Base-by-base conservation (phyloP, 768 basidiomycete species). In the Leccinum rimulosum region DNA sequence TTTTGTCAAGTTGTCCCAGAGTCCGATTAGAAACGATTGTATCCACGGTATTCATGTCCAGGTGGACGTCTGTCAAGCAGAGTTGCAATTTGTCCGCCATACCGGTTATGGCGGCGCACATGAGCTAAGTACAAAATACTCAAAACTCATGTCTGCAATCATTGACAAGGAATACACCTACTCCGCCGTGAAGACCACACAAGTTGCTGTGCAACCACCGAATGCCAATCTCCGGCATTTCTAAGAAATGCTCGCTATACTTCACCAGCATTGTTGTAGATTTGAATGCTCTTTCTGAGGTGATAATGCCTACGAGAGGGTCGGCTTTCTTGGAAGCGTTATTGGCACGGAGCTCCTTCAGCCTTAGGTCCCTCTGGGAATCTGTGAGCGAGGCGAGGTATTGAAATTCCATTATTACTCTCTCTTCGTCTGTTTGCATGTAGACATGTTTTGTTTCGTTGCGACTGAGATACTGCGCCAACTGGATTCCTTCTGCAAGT, bases 401-500 rank as follows among this genome's bases (percentile, higher is more conserved):
- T 6, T 63, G 62, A 0, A 63, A 57, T 12, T 63, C 59, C 62
- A 63, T 63, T 0, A 63, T 45, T 1, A 61, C 36, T 1, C 3
- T 11, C 4, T 63, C 60, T 14, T 63, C 62, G 0, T 53, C 47
- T 2, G 60, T 63, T 15, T 63, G 60, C 62, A 63, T 63, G 11
- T 63, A 63, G 0, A 63, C 57, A 14, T 63, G 60, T 9, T 27
- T 49, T 1, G 56, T 52, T 8, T 58, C 56, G 9, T 63, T 63
- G 7, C 54, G 48, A 9, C 62, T 63, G 0, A 63, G 57, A 6
- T 58, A 36, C 14, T 63, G 62, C 0, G 58, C 61, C 7, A 43
- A 19, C 8, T 43, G 4, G 1, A 43, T 43, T 1, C 40, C 40
- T 1, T 15, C 40, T 3, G 7, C 40, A 43, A 43, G 40, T 43